A percentile compares a stretch with the other conserved stretches of the same genome.
These are phyloP conservation scores for Exobasidium cylindrosporum DNA, from an alignment of 1,284 basidiomycete genomes.

Conservation along the genomic window DNA sequence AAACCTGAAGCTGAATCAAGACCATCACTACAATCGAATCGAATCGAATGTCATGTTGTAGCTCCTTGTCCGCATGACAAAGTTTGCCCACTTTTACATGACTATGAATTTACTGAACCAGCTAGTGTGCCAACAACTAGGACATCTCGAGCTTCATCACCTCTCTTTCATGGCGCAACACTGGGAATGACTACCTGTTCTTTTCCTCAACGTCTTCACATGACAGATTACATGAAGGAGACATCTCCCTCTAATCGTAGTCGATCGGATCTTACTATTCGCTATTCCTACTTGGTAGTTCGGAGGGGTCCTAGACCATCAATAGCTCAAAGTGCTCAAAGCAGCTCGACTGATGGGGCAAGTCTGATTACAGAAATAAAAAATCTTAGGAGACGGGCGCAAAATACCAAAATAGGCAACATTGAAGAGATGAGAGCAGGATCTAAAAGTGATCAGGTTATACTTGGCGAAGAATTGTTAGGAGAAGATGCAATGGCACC, in stretches of 20 bases:
- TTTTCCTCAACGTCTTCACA: not conserved
- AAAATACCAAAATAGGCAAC: constrained; percentile 29
- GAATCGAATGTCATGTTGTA: constrained; percentile 8
- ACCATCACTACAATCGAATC: constrained; percentile 10
- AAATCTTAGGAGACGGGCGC: constrained; percentile 18
- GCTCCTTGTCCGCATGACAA: constrained; percentile 79
- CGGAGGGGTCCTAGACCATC: constrained; percentile 70
- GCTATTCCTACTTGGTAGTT: constrained; percentile 87
- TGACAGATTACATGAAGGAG: constrained; percentile 11
- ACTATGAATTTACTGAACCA: constrained; percentile 22
- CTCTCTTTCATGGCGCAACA: constrained; percentile 9
- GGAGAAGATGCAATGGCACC: not conserved
- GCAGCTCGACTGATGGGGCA: not conserved
- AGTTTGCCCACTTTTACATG: constrained; percentile 69
- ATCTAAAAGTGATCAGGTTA: constrained; percentile 9
- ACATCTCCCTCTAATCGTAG: constrained; percentile 2
- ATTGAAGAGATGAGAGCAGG: constrained; percentile 33
- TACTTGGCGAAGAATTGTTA: not conserved
- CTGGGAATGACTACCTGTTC: constrained; percentile 9
- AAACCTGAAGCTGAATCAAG: too few relatives aligned
- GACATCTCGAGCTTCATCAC: not conserved
- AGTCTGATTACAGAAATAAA: not conserved
- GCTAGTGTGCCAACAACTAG: not conserved
- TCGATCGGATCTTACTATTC: constrained; percentile 70
- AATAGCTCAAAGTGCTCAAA: constrained; percentile 23